Evolutionary conservation across 495 filamentous ascomycete species (phyloP), one percentile per base, ranked within the genome.

Genomic region (Collariella sp.): DNA sequence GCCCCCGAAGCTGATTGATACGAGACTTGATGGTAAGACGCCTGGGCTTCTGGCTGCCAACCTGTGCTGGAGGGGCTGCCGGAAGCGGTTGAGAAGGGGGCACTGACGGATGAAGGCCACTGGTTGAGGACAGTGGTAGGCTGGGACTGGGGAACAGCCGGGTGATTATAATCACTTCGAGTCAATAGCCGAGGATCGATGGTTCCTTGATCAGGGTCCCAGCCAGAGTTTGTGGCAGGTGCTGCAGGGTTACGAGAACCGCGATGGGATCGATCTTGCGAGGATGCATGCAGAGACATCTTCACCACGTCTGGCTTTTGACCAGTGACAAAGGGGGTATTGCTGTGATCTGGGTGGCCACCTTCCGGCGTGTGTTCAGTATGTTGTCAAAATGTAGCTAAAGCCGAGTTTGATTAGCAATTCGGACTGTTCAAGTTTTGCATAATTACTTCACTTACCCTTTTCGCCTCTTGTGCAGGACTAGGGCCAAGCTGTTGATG

Each of bases 121-220:
- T n/a, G 15, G 29, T 24, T 23, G 18, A 29, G 5, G 50, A 0
- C 9, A 13, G 18, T n/a, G n/a, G n/a, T n/a, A n/a, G n/a, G n/a
- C 15, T 24, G 29, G 0, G 39, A 1, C 2, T 6, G 5, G 13
- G 16, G 39, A 12, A 5, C 40, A 12, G 18, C 6, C 9, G 20
- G n/a, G 22, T 20, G 41, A 7, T 12, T 12, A 3, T 23, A 31
- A 15, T 1, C 12, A 7, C 0, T 46, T n/a, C n/a, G n/a, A n/a
- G n/a, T n/a, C 46, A 54, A 54, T 11, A 54, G 51, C 42, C 11
- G 51, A 0, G 51, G 51, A 18, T 54, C 51, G 33, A 54, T 54
- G 34, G 51, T 54, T 16, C 34, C 51, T 11, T 46, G 20, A 0
- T 41, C 51, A 10, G 51, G 51, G 51, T 54, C 7, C 51, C 51